Base-by-base conservation (phyloP, 768 basidiomycete genomes). In the Crassisporium funariophilum region DNA sequence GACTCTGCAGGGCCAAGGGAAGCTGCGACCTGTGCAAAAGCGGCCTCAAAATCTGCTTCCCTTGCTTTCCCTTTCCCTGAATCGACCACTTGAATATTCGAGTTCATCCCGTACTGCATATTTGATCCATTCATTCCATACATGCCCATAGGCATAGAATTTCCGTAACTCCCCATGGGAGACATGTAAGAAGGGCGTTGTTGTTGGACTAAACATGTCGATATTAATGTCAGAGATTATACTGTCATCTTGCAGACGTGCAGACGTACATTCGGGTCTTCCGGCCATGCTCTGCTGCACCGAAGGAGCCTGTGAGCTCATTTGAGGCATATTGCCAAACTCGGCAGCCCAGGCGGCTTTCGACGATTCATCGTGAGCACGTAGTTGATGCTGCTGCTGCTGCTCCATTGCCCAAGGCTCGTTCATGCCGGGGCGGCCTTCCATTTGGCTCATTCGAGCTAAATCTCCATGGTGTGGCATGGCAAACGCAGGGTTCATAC, bases 11-110 rank as follows among this genome's bases (percentile, higher is more conserved):
- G 58, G 11, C 66, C 64, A n/a, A 83, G 57, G 15, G 82, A 80
- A n/a, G 78, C 80, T 4, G 73, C 71, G 2, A 77, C 71, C 55
- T 86, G 78, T 9, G 82, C 84, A 66, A 92, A 91, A 8, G 89
- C 90, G n/a, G 85, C 85, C 54, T 92, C 90, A 47, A 91, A 90
- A 63, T 90, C 90, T 4, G 78, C 80, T 42, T 91, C 86, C 46
- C 79, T 75, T 13, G 74, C 81, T 61, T 91, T 94, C 2, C 87
- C 90, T 62, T 95, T 98, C 11, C 83, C 88, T 56, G 84, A 82
- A 40, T 68, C 61, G 10, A 54, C 38, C n/a, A 54, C 34, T 21
- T 45, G 59, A 16, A 56, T 24, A n/a, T 56, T 54, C 13, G 61
- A 23, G 54, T 63, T 60, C 49, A 59, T 53, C 20, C 61, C 61